A percentile compares a stretch with the other conserved stretches of the same genome.
These are phyloP conservation scores for Penicillium sp. DNA, from an alignment of 2,329 filamentous ascomycete species.

Conservation along the genomic window DNA sequence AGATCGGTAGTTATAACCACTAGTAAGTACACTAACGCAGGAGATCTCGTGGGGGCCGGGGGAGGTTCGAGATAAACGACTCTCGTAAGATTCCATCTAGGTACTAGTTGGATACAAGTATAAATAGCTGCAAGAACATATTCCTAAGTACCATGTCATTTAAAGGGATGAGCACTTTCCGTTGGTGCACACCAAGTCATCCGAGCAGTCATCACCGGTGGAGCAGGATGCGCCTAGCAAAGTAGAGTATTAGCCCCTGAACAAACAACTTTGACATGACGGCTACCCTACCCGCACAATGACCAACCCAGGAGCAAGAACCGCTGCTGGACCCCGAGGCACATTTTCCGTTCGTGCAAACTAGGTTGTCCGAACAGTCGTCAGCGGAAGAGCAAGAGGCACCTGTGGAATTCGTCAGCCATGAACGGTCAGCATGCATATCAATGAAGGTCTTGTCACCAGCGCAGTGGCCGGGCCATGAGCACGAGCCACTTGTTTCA, in stretches of 20 bases:
- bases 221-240: conserved; percentile 16
- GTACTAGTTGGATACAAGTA: no score
- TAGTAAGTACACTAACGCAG: no score
- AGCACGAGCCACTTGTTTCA: conserved; percentile 12
- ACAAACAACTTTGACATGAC: neutral
- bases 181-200: conserved; percentile 10
- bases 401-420: conserved; percentile 10
- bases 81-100: no score
- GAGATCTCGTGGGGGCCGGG: no score
- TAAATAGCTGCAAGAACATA: no score
- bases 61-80: no score
- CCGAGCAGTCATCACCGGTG: conserved; percentile 19
- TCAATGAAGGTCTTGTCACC: conserved; percentile 14
- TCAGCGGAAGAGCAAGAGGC: conserved; percentile 13
- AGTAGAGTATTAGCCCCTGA: neutral
- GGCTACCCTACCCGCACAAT: conserved; percentile 10
- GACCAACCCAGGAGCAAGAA: conserved; percentile 17
- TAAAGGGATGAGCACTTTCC: conserved; percentile 18
- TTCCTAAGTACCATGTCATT: no score
- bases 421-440: neutral
- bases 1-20: no score
- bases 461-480: conserved; percentile 26
- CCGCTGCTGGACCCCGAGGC: neutral
- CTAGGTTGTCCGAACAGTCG: conserved; percentile 14
- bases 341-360: conserved; percentile 17